Evolutionary conservation across 768 basidiomycete genomes (phyloP).

Genomic region (Boletales sp.): DNA sequence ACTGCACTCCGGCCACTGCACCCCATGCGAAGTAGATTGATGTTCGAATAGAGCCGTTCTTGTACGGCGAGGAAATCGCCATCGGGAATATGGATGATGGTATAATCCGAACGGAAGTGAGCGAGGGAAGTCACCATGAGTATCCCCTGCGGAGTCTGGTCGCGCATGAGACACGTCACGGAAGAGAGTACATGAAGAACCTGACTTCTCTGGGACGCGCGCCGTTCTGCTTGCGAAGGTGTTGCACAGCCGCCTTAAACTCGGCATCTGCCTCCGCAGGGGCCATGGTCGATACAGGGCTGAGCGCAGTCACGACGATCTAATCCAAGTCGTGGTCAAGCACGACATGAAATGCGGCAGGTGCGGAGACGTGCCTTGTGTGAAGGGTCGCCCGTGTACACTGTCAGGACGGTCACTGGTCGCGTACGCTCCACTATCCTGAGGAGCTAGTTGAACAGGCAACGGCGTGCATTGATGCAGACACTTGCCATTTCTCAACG

Average conservation of each 20-base stretch:
- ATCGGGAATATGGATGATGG: conserved; percentile 73
- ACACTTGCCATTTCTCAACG: conserved; percentile 75
- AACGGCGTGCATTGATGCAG: background rate
- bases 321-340: conserved; percentile 26
- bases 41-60: conserved; percentile 75
- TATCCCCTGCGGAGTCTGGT: conserved; percentile 59
- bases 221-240: conserved; percentile 59
- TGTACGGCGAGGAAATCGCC: conserved; percentile 59
- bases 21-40: conserved; percentile 81
- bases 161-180: conserved; percentile 4
- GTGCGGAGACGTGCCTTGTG: conserved; percentile 48
- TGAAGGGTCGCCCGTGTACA: conserved; percentile 71
- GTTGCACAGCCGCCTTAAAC: conserved; percentile 59
- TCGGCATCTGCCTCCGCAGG: conserved; percentile 45
- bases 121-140: conserved; percentile 83
- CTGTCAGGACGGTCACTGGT: conserved; percentile 58
- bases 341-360: background rate
- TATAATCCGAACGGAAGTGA: conserved; percentile 84
- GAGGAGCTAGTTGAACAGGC: background rate
- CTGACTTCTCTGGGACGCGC: conserved; percentile 69
- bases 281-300: conserved; percentile 40
- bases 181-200: background rate
- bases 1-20: conserved; percentile 76
- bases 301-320: conserved; percentile 60
- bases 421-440: conserved; percentile 70